Conservation (phyloP, 2,329 filamentous ascomycete genomes). For the Penicillium sp. region DNA sequence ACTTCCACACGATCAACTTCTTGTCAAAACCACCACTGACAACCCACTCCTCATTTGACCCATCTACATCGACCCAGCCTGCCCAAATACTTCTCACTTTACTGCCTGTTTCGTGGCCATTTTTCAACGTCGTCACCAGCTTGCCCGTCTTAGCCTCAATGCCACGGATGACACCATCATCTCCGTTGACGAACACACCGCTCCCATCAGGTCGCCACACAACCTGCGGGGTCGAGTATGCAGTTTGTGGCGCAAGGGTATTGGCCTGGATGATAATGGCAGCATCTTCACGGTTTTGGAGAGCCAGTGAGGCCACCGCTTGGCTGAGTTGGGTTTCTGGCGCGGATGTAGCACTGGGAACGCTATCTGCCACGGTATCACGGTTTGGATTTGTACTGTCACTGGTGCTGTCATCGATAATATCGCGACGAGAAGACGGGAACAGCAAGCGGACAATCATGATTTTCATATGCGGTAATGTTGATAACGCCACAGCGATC, state of each 20-base stretch:
- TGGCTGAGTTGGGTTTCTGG: conserved; percentile 49
- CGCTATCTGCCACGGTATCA: conserved; percentile 12
- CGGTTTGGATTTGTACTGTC: background rate
- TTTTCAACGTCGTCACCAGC: conserved; percentile 46
- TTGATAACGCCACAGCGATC: conserved; percentile 57
- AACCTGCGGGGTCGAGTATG: conserved; percentile 60
- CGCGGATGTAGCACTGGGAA: conserved; percentile 9
- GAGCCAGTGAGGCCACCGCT: conserved; percentile 46
- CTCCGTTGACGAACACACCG: conserved; percentile 62
- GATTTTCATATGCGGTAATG: conserved; percentile 60
- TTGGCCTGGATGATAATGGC: conserved; percentile 58
- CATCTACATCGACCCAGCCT: conserved; percentile 38
- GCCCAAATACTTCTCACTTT: conserved; percentile 59
- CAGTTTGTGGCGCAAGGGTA: conserved; percentile 60
- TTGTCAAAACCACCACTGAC: conserved; percentile 64
- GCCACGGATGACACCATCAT: conserved; percentile 60
- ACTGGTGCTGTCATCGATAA: background rate
- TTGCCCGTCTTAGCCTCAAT: conserved; percentile 58
- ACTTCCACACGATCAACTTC: conserved; percentile 55
- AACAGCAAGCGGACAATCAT: conserved; percentile 57
- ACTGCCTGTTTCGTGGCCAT: conserved; percentile 53
- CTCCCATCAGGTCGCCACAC: conserved; percentile 60
- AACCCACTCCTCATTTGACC: conserved; percentile 48
- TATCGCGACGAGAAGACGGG: conserved; percentile 29
- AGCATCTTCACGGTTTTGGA: conserved; percentile 56